phyloP scores from a whole-genome alignment of 1,284 basidiomycete species.

The Sporisorium scitamineum region DNA sequence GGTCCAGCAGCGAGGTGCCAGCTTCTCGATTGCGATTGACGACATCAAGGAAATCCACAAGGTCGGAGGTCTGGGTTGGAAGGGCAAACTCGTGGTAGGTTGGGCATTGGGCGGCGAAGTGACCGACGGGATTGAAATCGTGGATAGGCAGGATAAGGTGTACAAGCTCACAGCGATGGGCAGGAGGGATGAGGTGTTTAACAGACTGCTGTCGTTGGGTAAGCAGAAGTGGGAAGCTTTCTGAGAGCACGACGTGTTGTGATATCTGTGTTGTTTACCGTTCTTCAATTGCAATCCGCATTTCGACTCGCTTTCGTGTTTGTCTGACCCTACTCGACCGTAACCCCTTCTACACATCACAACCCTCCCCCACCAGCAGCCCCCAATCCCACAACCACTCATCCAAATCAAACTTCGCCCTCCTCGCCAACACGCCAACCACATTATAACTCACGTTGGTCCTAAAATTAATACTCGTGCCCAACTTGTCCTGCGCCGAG shows the following conservation, averaged over 20 bases:
- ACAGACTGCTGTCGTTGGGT: slow-evolving; percentile 60
- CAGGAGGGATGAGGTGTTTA: slow-evolving; percentile 68
- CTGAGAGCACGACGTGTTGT: slow-evolving; percentile 14
- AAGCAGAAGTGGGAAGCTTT: slow-evolving; percentile 55
- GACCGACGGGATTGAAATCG: slow-evolving; percentile 57
- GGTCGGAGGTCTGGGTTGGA: slow-evolving; percentile 68
- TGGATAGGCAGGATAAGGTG: slow-evolving; percentile 55
- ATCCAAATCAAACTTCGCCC: slow-evolving; percentile 51
- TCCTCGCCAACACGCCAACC: slow-evolving; percentile 33
- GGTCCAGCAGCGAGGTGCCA: slow-evolving; percentile 27
- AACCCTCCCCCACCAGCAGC: slow-evolving; percentile 23
- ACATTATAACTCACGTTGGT: slow-evolving; percentile 48
- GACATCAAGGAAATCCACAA: slow-evolving; percentile 67
- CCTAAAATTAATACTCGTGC: slow-evolving; percentile 45
- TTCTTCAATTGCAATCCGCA: neutral
- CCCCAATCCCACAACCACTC: slow-evolving; percentile 60
- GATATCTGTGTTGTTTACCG: neutral
- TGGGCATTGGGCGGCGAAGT: slow-evolving; percentile 59
- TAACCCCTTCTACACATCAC: neutral
- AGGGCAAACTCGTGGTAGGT: slow-evolving; percentile 64
- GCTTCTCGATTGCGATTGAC: slow-evolving; percentile 62
- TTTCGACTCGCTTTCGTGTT: neutral
- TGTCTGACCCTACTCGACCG: neutral
- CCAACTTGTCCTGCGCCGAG: slow-evolving; percentile 39
- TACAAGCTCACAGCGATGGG: slow-evolving; percentile 66